Base-by-base conservation (phyloP, 2,329 filamentous ascomycete species). In the Penicillium sp. region DNA sequence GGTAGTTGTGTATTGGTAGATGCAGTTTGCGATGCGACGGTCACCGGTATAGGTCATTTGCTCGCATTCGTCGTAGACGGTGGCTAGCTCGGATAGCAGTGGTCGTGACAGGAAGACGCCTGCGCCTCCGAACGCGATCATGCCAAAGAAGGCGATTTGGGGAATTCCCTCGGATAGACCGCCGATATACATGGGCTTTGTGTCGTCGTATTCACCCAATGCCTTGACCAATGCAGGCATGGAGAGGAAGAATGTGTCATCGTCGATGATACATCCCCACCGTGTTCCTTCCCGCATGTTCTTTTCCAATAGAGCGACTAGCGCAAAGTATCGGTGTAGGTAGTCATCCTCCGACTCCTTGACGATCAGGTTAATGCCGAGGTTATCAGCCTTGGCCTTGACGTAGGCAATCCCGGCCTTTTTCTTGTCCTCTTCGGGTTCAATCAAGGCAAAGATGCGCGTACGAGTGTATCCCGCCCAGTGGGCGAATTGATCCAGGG, bases 221-320 rank as follows among this genome's bases (percentile, higher is more conserved):
- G 81, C 78, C n/a, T 80, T 72, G 24, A 81, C 77, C 17, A 89
- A 76, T 0, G 79, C 78, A 56, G 82, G 73, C 49, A 88, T 80
- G 1, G 83, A 85, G 1, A 84, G 81, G 72, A 88, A 88, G 72
- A 89, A 88, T 1, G 86, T 89, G 67, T 89, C 86, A 68, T 89
- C 86, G 69, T 89, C 86, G 40, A 88, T 81, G 53, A 88, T 78
- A 50, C 81, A 83, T 15, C 82, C 80, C 86, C 86, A 89, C 35
- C 78, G 76, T 0, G 85, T 86, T 15, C 78, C 68, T 0, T 80
- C 72, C 10, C 75, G 79, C 35, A 78, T 72, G 54, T 81, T 76
- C 26, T 78, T 70, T 26, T 85, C 73, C 62, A 88, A 79, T 40
- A 84, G 78, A 30, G 81, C 76, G 9, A 88, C 73, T 13, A 88